These are phyloP conservation scores for Prunus mume DNA, from an alignment of 306 rosid species.

Conservation along the genomic window DNA sequence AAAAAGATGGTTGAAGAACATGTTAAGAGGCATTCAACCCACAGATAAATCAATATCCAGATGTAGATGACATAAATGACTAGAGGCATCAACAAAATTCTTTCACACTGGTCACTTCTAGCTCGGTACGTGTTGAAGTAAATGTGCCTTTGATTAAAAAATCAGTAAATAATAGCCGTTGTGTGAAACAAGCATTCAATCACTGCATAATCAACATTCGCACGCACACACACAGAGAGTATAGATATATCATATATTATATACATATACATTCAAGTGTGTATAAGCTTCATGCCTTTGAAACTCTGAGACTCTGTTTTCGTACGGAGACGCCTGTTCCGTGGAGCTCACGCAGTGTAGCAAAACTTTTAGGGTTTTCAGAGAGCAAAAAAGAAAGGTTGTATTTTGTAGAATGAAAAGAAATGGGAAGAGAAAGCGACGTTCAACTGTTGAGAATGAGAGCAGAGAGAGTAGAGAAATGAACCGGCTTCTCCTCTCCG, in stretches of 20 bases:
- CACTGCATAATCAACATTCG: neutral
- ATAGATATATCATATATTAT: no score
- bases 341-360: neutral
- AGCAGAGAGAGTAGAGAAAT: neutral
- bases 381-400: neutral
- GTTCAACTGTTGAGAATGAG: neutral
- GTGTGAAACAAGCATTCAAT: neutral
- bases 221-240: neutral
- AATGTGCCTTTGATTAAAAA: neutral
- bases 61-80: no score
- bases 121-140: neutral
- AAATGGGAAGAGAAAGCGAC: neutral
- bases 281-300: neutral
- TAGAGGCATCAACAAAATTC: no score
- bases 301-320: neutral
- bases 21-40: no score
- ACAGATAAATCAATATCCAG: no score
- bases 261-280: no score
- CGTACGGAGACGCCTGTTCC: neutral
- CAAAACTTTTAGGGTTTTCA: neutral
- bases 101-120: no score
- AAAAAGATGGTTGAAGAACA: no score
- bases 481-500: neutral
- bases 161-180: no score
- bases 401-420: no score